These are phyloP conservation scores for Colletotrichum orchidophilum DNA, from an alignment of 2,329 filamentous ascomycete species.

Conservation along the genomic window DNA sequence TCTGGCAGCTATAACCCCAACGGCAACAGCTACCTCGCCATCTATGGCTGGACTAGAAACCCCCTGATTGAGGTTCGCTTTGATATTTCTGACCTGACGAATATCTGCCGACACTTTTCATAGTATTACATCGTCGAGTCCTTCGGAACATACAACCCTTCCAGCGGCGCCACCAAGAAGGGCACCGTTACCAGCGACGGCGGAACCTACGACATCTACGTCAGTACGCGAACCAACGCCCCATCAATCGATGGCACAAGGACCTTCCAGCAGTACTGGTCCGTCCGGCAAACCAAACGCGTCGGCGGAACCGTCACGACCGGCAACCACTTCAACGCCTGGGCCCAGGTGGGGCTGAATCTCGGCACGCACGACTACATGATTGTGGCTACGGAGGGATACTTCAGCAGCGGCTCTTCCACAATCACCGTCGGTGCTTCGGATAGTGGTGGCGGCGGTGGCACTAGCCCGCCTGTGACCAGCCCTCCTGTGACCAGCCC, in stretches of 20 bases:
- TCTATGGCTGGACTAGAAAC: conserved; percentile 50
- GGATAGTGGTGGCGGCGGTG: neutral
- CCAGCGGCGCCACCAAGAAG: conserved; percentile 46
- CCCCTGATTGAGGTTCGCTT: conserved; percentile 35
- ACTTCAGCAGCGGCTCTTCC: conserved; percentile 45
- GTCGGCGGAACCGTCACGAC: conserved; percentile 62
- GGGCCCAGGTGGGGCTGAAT: conserved; percentile 57
- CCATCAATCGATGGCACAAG: conserved; percentile 63
- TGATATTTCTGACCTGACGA: too few species aligned
- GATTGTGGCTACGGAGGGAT: conserved; percentile 61
- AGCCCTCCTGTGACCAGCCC: conserved; percentile 4
- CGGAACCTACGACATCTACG: conserved; percentile 61
- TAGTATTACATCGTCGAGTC: conserved; percentile 30
- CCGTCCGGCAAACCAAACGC: conserved; percentile 56
- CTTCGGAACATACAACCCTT: conserved; percentile 33
- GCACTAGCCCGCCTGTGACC: conserved; percentile 13
- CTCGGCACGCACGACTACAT: conserved; percentile 63
- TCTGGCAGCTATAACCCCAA: conserved; percentile 48
- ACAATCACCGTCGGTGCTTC: conserved; percentile 35
- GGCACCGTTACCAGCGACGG: conserved; percentile 62
- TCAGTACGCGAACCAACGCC: conserved; percentile 58
- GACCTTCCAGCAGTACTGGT: conserved; percentile 65
- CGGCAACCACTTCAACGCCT: conserved; percentile 63
- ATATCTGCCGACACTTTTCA: rapidly evolving
- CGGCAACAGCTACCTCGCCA: conserved; percentile 49